Evolutionary conservation across 257 asterid species (phyloP).

Genomic region (Mitragyna speciosa): DNA sequence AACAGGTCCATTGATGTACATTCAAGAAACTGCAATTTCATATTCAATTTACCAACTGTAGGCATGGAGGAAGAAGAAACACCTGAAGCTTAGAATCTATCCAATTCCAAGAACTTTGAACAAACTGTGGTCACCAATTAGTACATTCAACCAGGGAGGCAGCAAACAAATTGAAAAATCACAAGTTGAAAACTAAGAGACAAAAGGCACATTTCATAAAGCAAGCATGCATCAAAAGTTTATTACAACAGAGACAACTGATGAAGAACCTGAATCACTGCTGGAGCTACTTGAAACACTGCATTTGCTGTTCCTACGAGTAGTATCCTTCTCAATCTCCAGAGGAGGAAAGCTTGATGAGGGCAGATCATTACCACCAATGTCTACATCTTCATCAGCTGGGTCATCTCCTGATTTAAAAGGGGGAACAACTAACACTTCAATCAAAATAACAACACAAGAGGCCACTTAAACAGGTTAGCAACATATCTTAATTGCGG

Average conservation of each 20-base stretch:
- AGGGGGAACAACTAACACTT: neutral
- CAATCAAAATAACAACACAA: neutral
- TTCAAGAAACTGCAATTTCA: neutral
- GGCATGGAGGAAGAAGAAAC: neutral
- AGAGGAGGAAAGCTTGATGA: constrained; percentile 56
- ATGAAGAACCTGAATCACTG: constrained; percentile 72
- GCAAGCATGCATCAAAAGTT: constrained; percentile 13
- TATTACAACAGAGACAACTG: constrained; percentile 49
- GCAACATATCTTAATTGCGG: neutral
- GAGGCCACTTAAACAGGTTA: neutral
- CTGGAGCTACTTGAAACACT: constrained; percentile 73
- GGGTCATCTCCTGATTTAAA: constrained; percentile 47
- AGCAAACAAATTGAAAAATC: neutral
- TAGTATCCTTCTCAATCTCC: constrained; percentile 54
- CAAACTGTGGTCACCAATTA: neutral
- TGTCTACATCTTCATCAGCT: constrained; percentile 77
- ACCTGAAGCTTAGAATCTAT: too few species aligned
- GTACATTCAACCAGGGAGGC: neutral
- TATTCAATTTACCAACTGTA: neutral
- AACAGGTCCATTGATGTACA: neutral
- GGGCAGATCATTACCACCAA: constrained; percentile 71
- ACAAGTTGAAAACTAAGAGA: neutral
- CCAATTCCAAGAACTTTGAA: too few species aligned
- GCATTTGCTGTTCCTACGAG: constrained; percentile 49
- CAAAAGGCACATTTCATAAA: neutral